Evolutionary conservation across 768 basidiomycete genomes (phyloP).

Genomic region (Lyophyllum atratum): DNA sequence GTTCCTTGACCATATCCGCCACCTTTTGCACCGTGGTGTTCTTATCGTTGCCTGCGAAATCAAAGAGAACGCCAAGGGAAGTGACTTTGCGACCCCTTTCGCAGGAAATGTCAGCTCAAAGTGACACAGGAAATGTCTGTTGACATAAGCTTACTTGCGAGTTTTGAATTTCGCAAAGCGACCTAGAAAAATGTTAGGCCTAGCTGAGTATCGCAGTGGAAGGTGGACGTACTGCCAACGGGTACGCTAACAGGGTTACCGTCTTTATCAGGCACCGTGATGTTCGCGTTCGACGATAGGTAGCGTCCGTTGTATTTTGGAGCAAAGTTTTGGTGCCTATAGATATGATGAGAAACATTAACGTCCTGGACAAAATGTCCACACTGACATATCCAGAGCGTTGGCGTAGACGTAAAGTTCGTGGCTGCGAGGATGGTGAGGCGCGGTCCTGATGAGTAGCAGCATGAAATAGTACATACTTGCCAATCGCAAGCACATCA

Average conservation of each 20-base stretch:
- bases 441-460: not conserved
- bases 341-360: not conserved
- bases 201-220: not conserved
- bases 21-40: conserved; percentile 80
- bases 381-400: conserved; percentile 62
- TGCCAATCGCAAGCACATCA: conserved; percentile 84
- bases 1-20: conserved; percentile 74
- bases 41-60: conserved; percentile 71
- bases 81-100: conserved; percentile 69
- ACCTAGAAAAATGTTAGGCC: conserved; percentile 29
- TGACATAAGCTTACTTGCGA: conserved; percentile 47
- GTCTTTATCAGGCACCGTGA: conserved; percentile 58
- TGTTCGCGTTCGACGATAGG: conserved; percentile 82
- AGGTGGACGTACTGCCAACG: conserved; percentile 34
- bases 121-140: not conserved
- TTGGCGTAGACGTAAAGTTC: conserved; percentile 78
- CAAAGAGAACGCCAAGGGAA: conserved; percentile 76
- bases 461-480: conserved; percentile 43
- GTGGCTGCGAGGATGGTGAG: conserved; percentile 47
- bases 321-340: conserved; percentile 64
- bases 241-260: conserved; percentile 36
- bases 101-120: not conserved
- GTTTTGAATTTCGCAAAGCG: conserved; percentile 77
- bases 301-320: conserved; percentile 69
- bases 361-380: not conserved